These are phyloP conservation scores for Phtheirospermum japonicum DNA, from an alignment of 257 asterid species.

Conservation along the genomic window DNA sequence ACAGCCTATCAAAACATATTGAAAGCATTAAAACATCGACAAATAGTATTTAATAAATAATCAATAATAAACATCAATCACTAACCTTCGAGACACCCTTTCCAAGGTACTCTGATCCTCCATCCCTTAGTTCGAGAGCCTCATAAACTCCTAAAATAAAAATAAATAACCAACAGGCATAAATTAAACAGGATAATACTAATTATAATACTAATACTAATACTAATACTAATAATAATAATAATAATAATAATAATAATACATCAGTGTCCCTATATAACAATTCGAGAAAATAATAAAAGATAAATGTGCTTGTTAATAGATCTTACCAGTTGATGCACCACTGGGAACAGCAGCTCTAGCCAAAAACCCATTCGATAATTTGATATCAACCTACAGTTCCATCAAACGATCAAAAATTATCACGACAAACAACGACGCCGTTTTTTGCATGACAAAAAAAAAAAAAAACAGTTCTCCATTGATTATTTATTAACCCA, in stretches of 20 bases:
- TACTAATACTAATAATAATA: too few species aligned
- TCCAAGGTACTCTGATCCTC: slow-evolving; percentile 96
- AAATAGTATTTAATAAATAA: background rate
- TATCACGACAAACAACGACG: background rate
- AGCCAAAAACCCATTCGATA: slow-evolving; percentile 53
- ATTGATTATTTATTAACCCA: too few species aligned
- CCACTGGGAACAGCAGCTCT: slow-evolving; percentile 98
- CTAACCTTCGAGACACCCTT: slow-evolving; percentile 89
- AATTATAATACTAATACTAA: too few species aligned
- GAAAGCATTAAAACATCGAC: slow-evolving; percentile 13
- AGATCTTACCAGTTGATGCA: slow-evolving; percentile 83
- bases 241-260: too few species aligned
- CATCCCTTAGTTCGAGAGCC: slow-evolving; percentile 96
- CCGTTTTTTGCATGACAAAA: slow-evolving; percentile 1
- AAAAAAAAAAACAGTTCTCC: too few species aligned
- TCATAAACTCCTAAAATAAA: slow-evolving; percentile 66
- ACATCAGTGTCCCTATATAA: background rate
- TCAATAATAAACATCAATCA: background rate
- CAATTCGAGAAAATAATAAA: background rate
- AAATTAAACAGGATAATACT: too few species aligned
- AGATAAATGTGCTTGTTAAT: background rate
- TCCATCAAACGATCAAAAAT: background rate
- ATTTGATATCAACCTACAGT: slow-evolving; percentile 62
- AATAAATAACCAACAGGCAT: background rate
- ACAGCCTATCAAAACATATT: slow-evolving; percentile 49